A percentile compares a stretch with the other conserved stretches of the same genome.
These are phyloP conservation scores for Trichoderma citrinoviride DNA, from an alignment of 2,329 filamentous ascomycete genomes.

Conservation along the genomic window DNA sequence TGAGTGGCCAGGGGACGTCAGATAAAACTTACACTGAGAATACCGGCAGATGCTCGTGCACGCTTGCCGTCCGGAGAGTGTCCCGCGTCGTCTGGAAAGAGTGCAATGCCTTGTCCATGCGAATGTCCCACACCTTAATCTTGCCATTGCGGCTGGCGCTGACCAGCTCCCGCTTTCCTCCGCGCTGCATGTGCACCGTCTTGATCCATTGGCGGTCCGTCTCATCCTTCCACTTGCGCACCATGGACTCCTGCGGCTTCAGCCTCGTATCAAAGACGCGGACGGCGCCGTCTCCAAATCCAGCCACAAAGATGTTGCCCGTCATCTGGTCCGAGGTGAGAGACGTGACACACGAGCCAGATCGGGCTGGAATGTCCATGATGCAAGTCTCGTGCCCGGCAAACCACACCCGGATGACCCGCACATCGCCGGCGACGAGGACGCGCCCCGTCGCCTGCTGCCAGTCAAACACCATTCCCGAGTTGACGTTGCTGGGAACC, in stretches of 20 bases:
- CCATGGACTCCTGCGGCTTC: conserved; percentile 84
- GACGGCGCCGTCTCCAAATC: conserved; percentile 92
- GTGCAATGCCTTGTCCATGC: conserved; percentile 74
- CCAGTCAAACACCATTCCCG: conserved; percentile 97
- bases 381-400: conserved; percentile 89
- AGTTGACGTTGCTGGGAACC: conserved; percentile 89
- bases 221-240: conserved; percentile 95
- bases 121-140: conserved; percentile 93
- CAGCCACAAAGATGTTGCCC: conserved; percentile 91
- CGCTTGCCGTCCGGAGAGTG: conserved; percentile 79
- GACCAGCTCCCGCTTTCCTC: conserved; percentile 85
- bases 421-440: conserved; percentile 93
- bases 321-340: conserved; percentile 97
- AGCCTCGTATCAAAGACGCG: conserved; percentile 89
- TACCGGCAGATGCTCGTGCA: conserved; percentile 94
- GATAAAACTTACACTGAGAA: conserved; percentile 75
- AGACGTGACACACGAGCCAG: conserved; percentile 92
- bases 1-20: not conserved
- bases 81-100: conserved; percentile 73
- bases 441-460: conserved; percentile 95
- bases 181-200: conserved; percentile 93
- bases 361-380: conserved; percentile 90
- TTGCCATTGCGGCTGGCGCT: conserved; percentile 90
- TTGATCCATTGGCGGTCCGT: conserved; percentile 84
- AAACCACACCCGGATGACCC: conserved; percentile 95